phyloP scores from a whole-genome alignment of 192 early-diverging fungal species.

The Backusella tuberculispora region DNA sequence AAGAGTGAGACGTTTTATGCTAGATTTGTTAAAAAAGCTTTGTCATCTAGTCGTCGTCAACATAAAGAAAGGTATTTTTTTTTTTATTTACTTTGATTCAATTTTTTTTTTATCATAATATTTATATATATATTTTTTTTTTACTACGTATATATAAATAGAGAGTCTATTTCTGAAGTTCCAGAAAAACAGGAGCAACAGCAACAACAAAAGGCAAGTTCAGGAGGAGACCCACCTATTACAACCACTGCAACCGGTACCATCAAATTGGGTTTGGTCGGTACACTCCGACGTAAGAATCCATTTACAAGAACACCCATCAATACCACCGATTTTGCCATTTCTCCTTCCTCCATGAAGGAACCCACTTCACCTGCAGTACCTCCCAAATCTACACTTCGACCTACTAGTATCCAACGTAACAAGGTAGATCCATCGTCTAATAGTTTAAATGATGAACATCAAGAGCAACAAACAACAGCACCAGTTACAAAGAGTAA shows the following conservation, averaged over 20 bases:
- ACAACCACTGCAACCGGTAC: conserved; percentile 12
- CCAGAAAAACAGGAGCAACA: not conserved
- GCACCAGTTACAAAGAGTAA: not conserved
- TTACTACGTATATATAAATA: not conserved
- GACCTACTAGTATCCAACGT: conserved; percentile 24
- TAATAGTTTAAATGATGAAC: not conserved
- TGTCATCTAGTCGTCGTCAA: conserved; percentile 26
- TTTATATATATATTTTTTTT: not conserved
- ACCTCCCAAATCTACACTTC: conserved; percentile 31
- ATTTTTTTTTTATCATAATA: not conserved
- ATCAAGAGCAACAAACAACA: not conserved
- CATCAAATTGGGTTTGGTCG: conserved; percentile 8
- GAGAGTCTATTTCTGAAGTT: not conserved
- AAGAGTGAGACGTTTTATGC: conserved; percentile 36
- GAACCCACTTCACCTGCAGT: conserved; percentile 5
- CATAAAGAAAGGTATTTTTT: conserved; percentile 17
- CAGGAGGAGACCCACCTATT: not conserved
- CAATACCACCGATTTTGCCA: conserved; percentile 17
- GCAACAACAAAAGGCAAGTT: not conserved
- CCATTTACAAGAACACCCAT: conserved; percentile 27
- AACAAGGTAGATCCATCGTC: conserved; percentile 28
- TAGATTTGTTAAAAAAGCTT: conserved; percentile 27
- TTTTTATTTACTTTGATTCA: not conserved
- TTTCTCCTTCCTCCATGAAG: conserved; percentile 16
- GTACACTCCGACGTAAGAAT: conserved; percentile 38